phyloP scores from a whole-genome alignment of 768 basidiomycete species.

The Neoboletus magnificus region DNA sequence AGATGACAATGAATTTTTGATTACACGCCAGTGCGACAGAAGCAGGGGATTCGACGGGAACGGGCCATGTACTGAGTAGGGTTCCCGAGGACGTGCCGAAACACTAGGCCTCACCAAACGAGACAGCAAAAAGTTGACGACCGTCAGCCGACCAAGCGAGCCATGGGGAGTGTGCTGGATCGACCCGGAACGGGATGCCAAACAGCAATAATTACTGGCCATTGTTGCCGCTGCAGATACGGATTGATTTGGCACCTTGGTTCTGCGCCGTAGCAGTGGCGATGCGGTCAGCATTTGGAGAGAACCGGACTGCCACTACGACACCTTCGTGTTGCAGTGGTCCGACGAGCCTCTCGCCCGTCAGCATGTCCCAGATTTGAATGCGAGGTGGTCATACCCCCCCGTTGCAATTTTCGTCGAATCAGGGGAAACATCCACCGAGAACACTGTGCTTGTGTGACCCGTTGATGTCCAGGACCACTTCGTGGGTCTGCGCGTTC shows the following conservation, averaged over 20 bases:
- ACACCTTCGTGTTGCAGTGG: neutral
- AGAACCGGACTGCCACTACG: neutral
- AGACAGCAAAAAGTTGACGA: neutral
- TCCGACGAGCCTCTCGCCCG: neutral
- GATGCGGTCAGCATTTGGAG: constrained; percentile 1
- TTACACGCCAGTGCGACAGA: neutral
- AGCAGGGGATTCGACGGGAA: accelerated
- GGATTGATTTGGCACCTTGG: neutral
- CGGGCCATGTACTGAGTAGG: neutral
- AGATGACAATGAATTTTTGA: neutral
- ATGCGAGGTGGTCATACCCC: accelerated
- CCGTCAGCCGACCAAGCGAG: neutral
- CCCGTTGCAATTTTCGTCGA: neutral
- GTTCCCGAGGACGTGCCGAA: neutral
- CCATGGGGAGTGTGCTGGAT: neutral
- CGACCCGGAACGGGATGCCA: neutral
- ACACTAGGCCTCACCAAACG: neutral
- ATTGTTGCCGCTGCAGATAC: neutral
- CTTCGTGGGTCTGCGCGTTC: neutral
- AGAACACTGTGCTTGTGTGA: neutral
- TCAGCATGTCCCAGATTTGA: neutral
- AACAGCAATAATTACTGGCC: constrained; percentile 4
- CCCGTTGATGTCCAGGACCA: neutral
- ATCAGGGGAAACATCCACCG: neutral
- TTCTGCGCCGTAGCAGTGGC: neutral